Evolutionary conservation across 2,329 filamentous ascomycete species (phyloP), one percentile per base, ranked within the genome.

Genomic region (Fusarium armeniacum): DNA sequence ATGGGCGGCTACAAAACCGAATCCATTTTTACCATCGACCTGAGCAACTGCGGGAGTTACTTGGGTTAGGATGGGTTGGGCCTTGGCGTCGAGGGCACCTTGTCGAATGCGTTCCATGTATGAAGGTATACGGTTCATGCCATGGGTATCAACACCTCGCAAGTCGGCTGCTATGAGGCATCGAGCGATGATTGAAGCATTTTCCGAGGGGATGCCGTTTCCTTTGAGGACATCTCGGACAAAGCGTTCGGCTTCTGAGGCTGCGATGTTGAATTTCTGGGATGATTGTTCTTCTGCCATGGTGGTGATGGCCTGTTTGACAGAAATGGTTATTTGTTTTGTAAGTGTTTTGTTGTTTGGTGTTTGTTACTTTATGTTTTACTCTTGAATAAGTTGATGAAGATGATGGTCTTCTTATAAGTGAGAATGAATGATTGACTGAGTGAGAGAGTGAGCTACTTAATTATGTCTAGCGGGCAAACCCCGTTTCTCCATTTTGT

Each of bases 91-190:
- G 10, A 95, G 85, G 3, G 92, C 90, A 3, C 89, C 89, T 74
- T 90, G 85, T 4, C 91, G 87, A 67, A 94, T 86, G 20, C 92
- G 89, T 56, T 87, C 85, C 82, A 94, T 87, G 81, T 95, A 95
- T 0, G 90, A 92, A 2, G 92, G 91, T 41, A 95, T 89, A 8
- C 92, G 88, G 77, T 93, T 93, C 77, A 92, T 88, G 64, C 81
- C 92, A 76, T 95, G 92, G 0, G 91, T 93, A 75, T 95, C 92
- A 28, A 94, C 89, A 51, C 92, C 92, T 41, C 92, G 89, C 1
- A 95, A 85, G 72, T 95, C 92, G 15, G 92, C 92, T 36, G 88
- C 87, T 2, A 94, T 85, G 2, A 95, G 87, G 66, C 89, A 91
- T 65, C 82, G 80, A n/a, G 91, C 89, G 15, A 94, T 81, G 36